Conservation (phyloP, 495 filamentous ascomycete genomes). For the Xylaria sp. region DNA sequence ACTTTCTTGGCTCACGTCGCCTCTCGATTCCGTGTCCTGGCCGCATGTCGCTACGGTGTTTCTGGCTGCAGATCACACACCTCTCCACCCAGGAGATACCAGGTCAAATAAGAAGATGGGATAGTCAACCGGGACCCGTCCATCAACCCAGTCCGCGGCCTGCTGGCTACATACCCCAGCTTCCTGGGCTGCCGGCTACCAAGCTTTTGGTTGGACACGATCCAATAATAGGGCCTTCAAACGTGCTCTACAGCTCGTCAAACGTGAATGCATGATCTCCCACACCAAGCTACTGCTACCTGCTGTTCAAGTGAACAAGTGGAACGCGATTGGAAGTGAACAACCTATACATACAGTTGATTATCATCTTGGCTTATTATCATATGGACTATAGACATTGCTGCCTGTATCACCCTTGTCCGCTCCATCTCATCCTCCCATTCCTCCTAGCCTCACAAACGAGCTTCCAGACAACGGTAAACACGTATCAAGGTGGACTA, state of each 20-base stretch:
- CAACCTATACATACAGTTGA: too few species aligned
- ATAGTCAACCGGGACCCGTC: slow-evolving; percentile 20
- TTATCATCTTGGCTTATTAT: slow-evolving; percentile 13
- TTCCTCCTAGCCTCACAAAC: slow-evolving; percentile 32
- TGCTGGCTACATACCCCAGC: slow-evolving; percentile 20
- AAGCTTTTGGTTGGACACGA: not conserved
- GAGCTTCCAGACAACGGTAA: slow-evolving; percentile 32
- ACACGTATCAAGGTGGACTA: slow-evolving; percentile 31
- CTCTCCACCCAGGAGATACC: slow-evolving; percentile 30
- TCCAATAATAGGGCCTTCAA: slow-evolving; percentile 13
- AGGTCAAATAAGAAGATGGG: slow-evolving; percentile 32
- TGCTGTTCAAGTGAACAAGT: slow-evolving; percentile 26
- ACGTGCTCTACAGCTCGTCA: slow-evolving; percentile 21
- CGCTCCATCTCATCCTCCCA: slow-evolving; percentile 17
- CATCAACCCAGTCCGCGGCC: slow-evolving; percentile 13
- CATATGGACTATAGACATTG: slow-evolving; percentile 36
- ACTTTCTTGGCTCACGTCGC: slow-evolving; percentile 21
- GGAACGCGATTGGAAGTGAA: not conserved
- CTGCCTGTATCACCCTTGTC: slow-evolving; percentile 30
- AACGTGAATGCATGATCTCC: slow-evolving; percentile 31
- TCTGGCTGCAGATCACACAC: slow-evolving; percentile 43
- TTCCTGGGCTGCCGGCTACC: slow-evolving; percentile 18
- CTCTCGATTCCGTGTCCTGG: slow-evolving; percentile 16
- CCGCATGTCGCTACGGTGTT: slow-evolving; percentile 28
- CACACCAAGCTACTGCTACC: not conserved